These are phyloP conservation scores for Phytophthora pistaciae DNA, from an alignment of 352 stramenopile species.

Conservation along the genomic window DNA sequence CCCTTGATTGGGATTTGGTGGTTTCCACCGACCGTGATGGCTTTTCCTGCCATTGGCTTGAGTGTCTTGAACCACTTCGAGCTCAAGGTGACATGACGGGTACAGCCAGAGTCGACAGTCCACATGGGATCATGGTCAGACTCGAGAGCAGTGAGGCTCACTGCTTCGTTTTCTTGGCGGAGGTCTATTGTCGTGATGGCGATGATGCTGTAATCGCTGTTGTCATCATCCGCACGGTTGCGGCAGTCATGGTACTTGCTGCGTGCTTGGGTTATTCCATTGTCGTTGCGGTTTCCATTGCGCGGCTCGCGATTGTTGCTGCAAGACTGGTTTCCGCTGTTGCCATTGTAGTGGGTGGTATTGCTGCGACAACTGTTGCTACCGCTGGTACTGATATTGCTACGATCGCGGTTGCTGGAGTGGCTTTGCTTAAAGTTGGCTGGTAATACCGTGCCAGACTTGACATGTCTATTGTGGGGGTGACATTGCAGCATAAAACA, in stretches of 20 bases:
- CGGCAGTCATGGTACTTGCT: constrained; percentile 15
- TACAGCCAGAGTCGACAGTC: constrained; percentile 23
- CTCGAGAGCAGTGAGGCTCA: constrained; percentile 6
- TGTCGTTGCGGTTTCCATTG: neutral
- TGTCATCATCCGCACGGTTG: neutral
- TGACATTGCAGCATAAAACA: constrained; percentile 24
- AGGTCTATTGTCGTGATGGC: constrained; percentile 19
- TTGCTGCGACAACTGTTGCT: neutral
- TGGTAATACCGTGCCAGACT: constrained; percentile 21
- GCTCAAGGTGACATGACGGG: constrained; percentile 8
- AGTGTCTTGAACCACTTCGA: constrained; percentile 16
- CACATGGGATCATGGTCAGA: constrained; percentile 4
- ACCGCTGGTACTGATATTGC: neutral
- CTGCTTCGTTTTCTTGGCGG: neutral
- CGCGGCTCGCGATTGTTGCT: neutral
- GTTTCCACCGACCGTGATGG: constrained; percentile 28
- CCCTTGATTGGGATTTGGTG: constrained; percentile 16
- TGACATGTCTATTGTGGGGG: constrained; percentile 11
- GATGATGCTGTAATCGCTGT: constrained; percentile 18
- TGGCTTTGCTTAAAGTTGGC: constrained; percentile 16
- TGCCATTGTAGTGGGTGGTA: constrained; percentile 6
- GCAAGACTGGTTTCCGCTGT: constrained; percentile 1
- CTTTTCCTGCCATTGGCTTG: neutral
- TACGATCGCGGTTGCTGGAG: neutral
- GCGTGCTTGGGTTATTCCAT: neutral